Evolutionary conservation across 2,329 filamentous ascomycete genomes (phyloP).

Genomic region (Colletotrichum destructivum): DNA sequence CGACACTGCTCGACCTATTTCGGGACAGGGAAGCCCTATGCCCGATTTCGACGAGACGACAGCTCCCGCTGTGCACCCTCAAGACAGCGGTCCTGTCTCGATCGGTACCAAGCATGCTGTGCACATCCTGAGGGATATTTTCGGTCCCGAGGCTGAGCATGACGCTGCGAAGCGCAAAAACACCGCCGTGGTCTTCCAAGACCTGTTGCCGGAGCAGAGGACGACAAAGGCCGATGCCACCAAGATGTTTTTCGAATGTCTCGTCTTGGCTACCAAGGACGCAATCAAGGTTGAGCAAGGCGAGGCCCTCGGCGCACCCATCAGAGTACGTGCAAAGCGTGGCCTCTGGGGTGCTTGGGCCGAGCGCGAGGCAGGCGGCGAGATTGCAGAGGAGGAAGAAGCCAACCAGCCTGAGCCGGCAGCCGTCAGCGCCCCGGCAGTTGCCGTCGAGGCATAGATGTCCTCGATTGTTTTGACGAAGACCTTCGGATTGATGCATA

Average conservation of each 20-base stretch:
- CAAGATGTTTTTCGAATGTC: conserved; percentile 99
- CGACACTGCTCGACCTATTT: conserved; percentile 57
- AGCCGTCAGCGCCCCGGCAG: conserved; percentile 44
- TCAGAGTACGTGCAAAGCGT: conserved; percentile 90
- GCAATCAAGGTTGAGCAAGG: conserved; percentile 96
- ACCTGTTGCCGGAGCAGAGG: conserved; percentile 85
- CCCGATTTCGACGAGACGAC: conserved; percentile 86
- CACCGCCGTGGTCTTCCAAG: conserved; percentile 87
- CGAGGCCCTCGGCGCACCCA: conserved; percentile 81
- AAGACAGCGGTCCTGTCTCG: conserved; percentile 88
- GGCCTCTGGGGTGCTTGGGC: conserved; percentile 99
- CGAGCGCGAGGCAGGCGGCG: conserved; percentile 79
- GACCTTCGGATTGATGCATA: conserved; percentile 39
- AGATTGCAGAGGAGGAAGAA: conserved; percentile 69
- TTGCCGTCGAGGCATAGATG: conserved; percentile 56
- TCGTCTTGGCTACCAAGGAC: conserved; percentile 97
- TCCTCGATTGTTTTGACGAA: conserved; percentile 32
- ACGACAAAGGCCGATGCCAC: conserved; percentile 93
- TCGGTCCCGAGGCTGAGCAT: conserved; percentile 80
- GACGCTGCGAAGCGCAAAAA: conserved; percentile 82
- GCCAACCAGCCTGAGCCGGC: conserved; percentile 54
- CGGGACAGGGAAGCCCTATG: conserved; percentile 60
- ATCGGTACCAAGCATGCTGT: conserved; percentile 96
- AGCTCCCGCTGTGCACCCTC: conserved; percentile 81
- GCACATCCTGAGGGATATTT: conserved; percentile 90